Percentiles rank a stretch among this genome's conserved stretches.
Conservation (phyloP, 176 grass and related monocot species). For the Hyparrhenia diplandra region DNA sequence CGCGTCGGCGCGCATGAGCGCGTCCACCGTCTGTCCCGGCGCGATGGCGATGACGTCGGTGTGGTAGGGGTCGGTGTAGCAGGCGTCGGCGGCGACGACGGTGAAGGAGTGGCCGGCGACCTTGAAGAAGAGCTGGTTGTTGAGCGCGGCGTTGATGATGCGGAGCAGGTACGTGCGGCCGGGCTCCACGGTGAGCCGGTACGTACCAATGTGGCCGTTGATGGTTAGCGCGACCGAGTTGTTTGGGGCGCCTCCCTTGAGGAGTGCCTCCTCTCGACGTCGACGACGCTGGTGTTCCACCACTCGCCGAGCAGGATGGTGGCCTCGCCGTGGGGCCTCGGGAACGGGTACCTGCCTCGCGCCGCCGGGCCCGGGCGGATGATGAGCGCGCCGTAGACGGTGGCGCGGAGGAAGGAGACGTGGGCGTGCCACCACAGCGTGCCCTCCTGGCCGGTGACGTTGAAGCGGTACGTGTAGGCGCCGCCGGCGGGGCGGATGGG, state of each 20-base stretch:
- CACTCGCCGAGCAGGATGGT: conserved; percentile 23
- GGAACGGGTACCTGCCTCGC: conserved; percentile 33
- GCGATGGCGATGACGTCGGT: conserved; percentile 47
- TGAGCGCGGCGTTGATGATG: conserved; percentile 65
- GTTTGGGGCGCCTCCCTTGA: neutral
- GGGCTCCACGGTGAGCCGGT: neutral
- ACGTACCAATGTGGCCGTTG: conserved; percentile 38
- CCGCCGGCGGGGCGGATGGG: conserved; percentile 44
- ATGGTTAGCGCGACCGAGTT: neutral
- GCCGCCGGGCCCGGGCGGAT: conserved; percentile 39
- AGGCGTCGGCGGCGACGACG: conserved; percentile 52
- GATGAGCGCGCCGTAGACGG: conserved; percentile 71
- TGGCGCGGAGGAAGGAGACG: conserved; percentile 72
- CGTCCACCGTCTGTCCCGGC: conserved; percentile 66
- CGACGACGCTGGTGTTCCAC: conserved; percentile 9
- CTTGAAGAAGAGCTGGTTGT: conserved; percentile 68
- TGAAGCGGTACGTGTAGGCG: conserved; percentile 79
- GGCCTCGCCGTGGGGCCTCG: conserved; percentile 40
- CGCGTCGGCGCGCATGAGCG: conserved; percentile 48
- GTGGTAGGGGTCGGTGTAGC: conserved; percentile 59
- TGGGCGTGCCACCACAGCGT: conserved; percentile 96
- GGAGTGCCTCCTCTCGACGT: conserved; percentile 32
- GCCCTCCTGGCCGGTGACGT: conserved; percentile 60
- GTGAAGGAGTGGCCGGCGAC: conserved; percentile 60
- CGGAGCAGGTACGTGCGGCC: conserved; percentile 53